Base-by-base conservation (phyloP, 1,284 basidiomycete species). In the Sanghuangporus baumii region DNA sequence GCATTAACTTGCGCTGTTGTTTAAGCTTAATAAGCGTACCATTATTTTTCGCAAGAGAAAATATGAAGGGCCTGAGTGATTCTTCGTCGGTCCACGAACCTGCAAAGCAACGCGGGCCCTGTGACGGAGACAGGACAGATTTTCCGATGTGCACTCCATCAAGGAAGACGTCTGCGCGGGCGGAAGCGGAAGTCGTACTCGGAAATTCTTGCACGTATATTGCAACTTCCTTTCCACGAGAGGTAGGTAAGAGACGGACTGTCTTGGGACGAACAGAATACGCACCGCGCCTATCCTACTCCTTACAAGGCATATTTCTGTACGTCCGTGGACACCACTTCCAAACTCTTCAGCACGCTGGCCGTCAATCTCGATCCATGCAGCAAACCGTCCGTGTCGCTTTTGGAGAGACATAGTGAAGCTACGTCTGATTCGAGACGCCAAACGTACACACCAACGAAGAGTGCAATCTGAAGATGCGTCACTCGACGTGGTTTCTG, bases 311-410 rank as follows among this genome's bases (percentile, higher is more conserved):
- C 50, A 60, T 16, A 26, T 50, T 14, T 12, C 37, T 8, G 36
- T 36, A 23, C 41, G 18, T 11, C 37, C 59, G 40, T 60, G 36
- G 7, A 50, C n/a, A 2, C 26, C 50, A 8, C 37, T 34, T n/a
- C 16, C 38, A 36, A 36, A 47, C 18, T 50, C 31, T 26, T 54
- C 16, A 34, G 50, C 37, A 14, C 59, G 34, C 40, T 40, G 2
- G n/a, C 48, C 48, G 37, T 52, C 36, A 40, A 60, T 37, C 4
- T 52, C 4, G 38, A 60, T 31, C 37, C 47, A 60, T 14, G 41
- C 59, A 12, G 31, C 31, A 40, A 47, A 60, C 38, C 59, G 6
- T 18, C 59, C 59, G 20, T 60, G 59, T 18, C 59, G 47, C 5
- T 14, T 23, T 18, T 20, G 26, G 9, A 8, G 34, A 55, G 52